phyloP scores from a whole-genome alignment of 129 eudicot genomes.

The Pittosporum tobira region DNA sequence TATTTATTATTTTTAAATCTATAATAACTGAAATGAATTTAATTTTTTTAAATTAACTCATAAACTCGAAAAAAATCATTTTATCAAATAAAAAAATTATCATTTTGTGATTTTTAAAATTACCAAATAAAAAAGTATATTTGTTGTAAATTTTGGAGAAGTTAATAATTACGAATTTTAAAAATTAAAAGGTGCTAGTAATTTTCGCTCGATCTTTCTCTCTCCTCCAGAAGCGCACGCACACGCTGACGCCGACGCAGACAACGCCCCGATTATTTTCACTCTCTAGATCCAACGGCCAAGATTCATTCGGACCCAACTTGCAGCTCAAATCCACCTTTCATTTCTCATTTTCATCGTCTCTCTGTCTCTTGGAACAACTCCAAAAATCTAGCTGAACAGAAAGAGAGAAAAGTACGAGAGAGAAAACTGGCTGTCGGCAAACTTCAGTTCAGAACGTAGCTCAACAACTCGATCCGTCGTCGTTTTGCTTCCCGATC shows the following conservation, averaged over 20 bases:
- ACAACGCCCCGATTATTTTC: slow-evolving; percentile 10
- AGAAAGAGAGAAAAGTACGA: slow-evolving; percentile 1
- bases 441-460: slow-evolving; percentile 14
- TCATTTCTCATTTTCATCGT: neutral
- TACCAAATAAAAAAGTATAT: neutral
- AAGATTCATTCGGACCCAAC: slow-evolving; percentile 21
- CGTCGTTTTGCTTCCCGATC: slow-evolving; percentile 5
- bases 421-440: neutral
- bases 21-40: too few species aligned
- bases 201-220: slow-evolving; percentile 1
- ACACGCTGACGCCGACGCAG: slow-evolving; percentile 23
- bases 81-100: too few species aligned
- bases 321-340: slow-evolving; percentile 27
- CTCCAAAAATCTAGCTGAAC: slow-evolving; percentile 31
- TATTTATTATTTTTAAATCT: too few species aligned
- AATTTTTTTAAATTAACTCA: too few species aligned
- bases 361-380: neutral
- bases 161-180: neutral
- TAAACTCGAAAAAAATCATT: too few species aligned
- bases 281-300: slow-evolving; percentile 25
- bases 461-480: slow-evolving; percentile 7
- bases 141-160: neutral
- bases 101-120: neutral
- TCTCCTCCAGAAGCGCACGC: neutral
- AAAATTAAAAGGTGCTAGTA: too few species aligned